Base-by-base conservation (phyloP, 352 stramenopile species). In the Globisporangium yorkense region DNA sequence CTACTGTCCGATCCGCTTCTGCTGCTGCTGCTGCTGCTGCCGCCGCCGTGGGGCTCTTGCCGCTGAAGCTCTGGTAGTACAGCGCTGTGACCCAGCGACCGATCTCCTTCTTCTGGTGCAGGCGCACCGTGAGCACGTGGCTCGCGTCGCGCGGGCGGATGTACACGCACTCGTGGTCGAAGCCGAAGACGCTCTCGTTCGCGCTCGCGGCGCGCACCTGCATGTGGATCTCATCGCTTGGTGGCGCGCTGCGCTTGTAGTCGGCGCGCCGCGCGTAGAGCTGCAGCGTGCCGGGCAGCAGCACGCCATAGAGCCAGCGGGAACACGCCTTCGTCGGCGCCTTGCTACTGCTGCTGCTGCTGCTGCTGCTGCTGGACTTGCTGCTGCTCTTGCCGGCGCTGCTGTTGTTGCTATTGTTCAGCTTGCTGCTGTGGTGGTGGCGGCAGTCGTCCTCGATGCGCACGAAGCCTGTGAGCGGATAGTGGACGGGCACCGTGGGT, bases 21-120 rank as follows among this genome's bases (percentile, higher is more conserved):
- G 15, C 15, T 51, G 18, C 18, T 48, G 18, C 43, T 27, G 18
- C 43, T 48, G 43, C 43, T 13, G 10, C 15, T 10, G 6, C 33
- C 33, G 33, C 33, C 3, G 51, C 54, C 20, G 51, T 37, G n/a
- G 58, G 33, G 24, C 51, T 55, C 29, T 51, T 52, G 29, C 39
- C 49, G 27, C 54, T 63, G 20, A 82, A 68, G 47, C 72, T 82
- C 66, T 81, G 70, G 61, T 84, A 84, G 58, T 84, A 84, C 35
- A 84, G 68, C 56, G 75, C 75, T 20, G 75, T 84, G 54, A 84
- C 75, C 75, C 75, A 84, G 8, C 72, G 72, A 39, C 81, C 75
- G 48, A 84, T 84, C 18, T 84, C 75, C 57, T 84, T 84, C 63
- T 73, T 70, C 61, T 84, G 67, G 59, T 84, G 72, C 55, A 84